Conservation (phyloP, 495 filamentous ascomycete genomes). For the Lindgomyces ingoldianus region DNA sequence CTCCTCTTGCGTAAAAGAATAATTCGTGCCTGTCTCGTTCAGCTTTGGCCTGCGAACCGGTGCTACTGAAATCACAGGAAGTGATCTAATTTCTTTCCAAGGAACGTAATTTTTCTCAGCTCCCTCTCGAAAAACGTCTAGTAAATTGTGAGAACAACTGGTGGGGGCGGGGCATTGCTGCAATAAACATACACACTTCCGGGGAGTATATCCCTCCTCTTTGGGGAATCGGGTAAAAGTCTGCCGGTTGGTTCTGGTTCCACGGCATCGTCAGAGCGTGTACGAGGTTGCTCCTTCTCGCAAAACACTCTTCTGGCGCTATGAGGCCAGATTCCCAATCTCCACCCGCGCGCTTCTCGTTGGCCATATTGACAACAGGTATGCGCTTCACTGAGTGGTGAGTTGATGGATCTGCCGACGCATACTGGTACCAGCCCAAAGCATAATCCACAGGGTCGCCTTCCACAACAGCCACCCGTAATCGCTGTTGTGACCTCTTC, state of each 20-base stretch:
- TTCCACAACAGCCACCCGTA: constrained; percentile 56
- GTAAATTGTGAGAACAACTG: background rate
- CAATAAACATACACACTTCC: constrained; percentile 57
- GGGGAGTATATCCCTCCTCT: constrained; percentile 68
- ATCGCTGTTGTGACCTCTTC: constrained; percentile 32
- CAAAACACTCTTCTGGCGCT: constrained; percentile 71
- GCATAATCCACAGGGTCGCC: constrained; percentile 72
- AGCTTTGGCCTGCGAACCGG: constrained; percentile 71
- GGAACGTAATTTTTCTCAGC: constrained; percentile 51
- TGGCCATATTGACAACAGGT: constrained; percentile 72
- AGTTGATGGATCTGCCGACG: constrained; percentile 8
- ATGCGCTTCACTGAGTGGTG: constrained; percentile 47
- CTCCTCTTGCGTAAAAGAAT: constrained; percentile 67
- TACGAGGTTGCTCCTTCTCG: constrained; percentile 69
- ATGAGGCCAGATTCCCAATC: constrained; percentile 75
- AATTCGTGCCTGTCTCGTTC: constrained; percentile 62
- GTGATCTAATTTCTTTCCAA: constrained; percentile 48
- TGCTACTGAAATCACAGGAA: constrained; percentile 71
- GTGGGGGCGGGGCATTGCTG: background rate
- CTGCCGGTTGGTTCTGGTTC: constrained; percentile 34
- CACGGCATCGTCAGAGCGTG: constrained; percentile 61
- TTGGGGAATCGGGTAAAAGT: constrained; percentile 68
- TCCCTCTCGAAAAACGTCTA: constrained; percentile 57
- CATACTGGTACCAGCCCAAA: constrained; percentile 57
- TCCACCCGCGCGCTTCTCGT: constrained; percentile 72